Evolutionary conservation across 2,329 filamentous ascomycete genomes (phyloP).

Genomic region (Aspergillus terreus): DNA sequence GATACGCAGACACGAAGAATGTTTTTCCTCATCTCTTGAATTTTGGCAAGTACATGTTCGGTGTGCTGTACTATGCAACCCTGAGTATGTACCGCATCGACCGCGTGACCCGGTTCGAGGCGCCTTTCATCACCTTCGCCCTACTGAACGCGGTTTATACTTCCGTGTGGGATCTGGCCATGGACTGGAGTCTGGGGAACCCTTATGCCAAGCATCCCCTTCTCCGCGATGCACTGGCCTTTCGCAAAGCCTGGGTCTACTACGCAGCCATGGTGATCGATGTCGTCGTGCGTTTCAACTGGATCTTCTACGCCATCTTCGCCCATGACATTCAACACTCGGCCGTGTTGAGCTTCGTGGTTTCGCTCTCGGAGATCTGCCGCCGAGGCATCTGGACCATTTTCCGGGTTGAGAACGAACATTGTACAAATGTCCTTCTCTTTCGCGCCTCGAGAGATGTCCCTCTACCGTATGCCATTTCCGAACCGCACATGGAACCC

Average conservation of each 20-base stretch:
- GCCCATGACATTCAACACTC: constrained; percentile 77
- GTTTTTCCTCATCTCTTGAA: constrained; percentile 91
- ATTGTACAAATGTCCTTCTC: constrained; percentile 84
- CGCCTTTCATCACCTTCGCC: constrained; percentile 75
- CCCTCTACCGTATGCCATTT: constrained; percentile 71
- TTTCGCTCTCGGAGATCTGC: constrained; percentile 74
- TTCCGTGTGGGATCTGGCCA: constrained; percentile 88
- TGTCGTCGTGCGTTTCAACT: constrained; percentile 82
- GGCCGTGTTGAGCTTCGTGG: constrained; percentile 72
- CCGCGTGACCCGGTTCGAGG: constrained; percentile 53
- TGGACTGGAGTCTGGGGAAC: constrained; percentile 94
- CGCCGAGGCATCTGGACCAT: constrained; percentile 87
- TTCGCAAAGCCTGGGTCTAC: constrained; percentile 77
- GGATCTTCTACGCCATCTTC: constrained; percentile 91
- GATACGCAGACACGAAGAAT: constrained; percentile 82
- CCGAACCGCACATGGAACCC: constrained; percentile 16
- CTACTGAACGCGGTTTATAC: constrained; percentile 79
- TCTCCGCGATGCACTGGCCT: constrained; percentile 73
- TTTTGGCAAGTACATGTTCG: constrained; percentile 83
- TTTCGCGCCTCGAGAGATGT: constrained; percentile 88
- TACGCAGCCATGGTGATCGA: constrained; percentile 81
- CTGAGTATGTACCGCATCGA: constrained; percentile 82
- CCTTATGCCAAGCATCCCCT: constrained; percentile 63
- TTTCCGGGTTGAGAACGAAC: constrained; percentile 95
- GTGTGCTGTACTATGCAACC: constrained; percentile 72